phyloP scores from a whole-genome alignment of 192 early-diverging fungal genomes.

The Coemansia sp. region DNA sequence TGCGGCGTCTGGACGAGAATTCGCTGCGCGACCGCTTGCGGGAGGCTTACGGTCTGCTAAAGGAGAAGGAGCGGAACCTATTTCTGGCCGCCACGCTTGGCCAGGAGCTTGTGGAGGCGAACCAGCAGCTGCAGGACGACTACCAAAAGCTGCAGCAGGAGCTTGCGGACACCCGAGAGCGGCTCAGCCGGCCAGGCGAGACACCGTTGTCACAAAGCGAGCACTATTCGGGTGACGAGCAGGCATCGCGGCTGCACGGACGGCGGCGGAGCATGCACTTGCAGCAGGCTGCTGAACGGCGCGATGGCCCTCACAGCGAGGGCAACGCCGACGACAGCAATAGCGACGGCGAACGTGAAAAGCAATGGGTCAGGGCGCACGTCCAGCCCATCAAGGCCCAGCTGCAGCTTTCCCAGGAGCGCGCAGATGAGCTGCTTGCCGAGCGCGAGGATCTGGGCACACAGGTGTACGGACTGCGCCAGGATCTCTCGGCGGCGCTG shows the following conservation, averaged over 20 bases:
- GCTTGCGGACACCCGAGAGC: constrained; percentile 12
- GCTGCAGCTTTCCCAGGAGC: constrained; percentile 35
- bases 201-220: neutral
- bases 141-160: constrained; percentile 22
- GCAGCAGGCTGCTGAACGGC: neutral
- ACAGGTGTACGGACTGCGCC: constrained; percentile 21
- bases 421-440: constrained; percentile 29
- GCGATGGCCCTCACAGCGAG: neutral
- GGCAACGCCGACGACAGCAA: neutral
- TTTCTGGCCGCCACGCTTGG: constrained; percentile 44
- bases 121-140: constrained; percentile 38
- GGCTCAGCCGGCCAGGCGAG: neutral
- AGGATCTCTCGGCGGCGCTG: constrained; percentile 22
- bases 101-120: constrained; percentile 45
- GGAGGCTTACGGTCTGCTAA: constrained; percentile 41
- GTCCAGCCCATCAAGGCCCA: constrained; percentile 31
- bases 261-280: constrained; percentile 30
- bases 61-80: constrained; percentile 43
- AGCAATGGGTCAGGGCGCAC: constrained; percentile 28
- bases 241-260: constrained; percentile 20
- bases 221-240: constrained; percentile 5
- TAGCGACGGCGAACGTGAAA: constrained; percentile 9
- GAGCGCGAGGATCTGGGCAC: constrained; percentile 38
- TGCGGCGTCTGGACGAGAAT: constrained; percentile 28
- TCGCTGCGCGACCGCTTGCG: constrained; percentile 36